Percentiles rank a stretch among this genome's conserved stretches.
phyloP scores from a whole-genome alignment of 352 stramenopile genomes.

The Globisporangium canariense region DNA sequence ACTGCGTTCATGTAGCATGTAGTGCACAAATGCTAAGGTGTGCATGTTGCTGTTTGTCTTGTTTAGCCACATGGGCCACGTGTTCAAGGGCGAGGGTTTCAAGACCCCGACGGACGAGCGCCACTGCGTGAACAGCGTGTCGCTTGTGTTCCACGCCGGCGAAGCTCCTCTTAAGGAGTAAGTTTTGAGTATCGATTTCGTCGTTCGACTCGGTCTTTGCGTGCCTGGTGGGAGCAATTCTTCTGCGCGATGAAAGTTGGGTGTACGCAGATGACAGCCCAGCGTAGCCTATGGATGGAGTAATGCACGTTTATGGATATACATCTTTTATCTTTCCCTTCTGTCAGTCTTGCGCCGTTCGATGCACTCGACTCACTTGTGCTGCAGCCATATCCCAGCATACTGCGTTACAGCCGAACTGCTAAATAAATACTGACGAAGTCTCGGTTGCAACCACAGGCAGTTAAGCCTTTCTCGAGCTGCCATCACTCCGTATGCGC shows the following conservation, averaged over 20 bases:
- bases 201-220: not conserved
- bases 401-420: too few relatives aligned
- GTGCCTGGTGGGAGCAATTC: not conserved
- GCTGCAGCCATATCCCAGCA: too few relatives aligned
- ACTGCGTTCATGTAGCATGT: too few relatives aligned
- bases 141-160: slow-evolving; percentile 76
- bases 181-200: not conserved
- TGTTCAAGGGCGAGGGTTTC: slow-evolving; percentile 89
- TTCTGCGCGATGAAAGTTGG: not conserved
- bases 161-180: slow-evolving; percentile 45
- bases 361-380: too few relatives aligned
- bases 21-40: not conserved
- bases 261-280: not conserved
- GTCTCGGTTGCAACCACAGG: not conserved
- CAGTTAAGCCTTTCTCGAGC: not conserved
- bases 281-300: not conserved
- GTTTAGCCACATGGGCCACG: slow-evolving; percentile 86
- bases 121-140: slow-evolving; percentile 91
- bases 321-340: too few relatives aligned
- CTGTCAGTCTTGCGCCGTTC: too few relatives aligned
- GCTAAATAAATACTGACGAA: not conserved
- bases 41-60: slow-evolving; percentile 7
- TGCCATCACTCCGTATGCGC: not conserved
- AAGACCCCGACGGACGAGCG: slow-evolving; percentile 85
- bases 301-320: not conserved